These are phyloP conservation scores for Paecilomyces formosus DNA, from an alignment of 2,329 filamentous ascomycete species.

Conservation along the genomic window DNA sequence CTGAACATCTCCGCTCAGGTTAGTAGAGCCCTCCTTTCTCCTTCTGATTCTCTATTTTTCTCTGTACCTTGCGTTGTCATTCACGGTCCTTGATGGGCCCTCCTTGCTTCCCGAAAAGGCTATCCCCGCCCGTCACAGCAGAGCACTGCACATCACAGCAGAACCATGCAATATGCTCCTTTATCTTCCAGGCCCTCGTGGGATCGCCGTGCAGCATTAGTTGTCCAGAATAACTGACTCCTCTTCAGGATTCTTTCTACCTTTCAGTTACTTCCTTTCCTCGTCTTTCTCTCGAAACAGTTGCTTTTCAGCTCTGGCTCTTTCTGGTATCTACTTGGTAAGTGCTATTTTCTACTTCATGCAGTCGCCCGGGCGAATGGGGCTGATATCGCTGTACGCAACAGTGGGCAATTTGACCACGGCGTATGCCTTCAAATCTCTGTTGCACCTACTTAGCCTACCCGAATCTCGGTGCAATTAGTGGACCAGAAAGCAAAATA, in stretches of 20 bases:
- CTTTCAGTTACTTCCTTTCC: slow-evolving; percentile 8
- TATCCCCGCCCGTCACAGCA: slow-evolving; percentile 10
- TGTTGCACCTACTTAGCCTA: slow-evolving; percentile 20
- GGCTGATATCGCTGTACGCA: slow-evolving; percentile 22
- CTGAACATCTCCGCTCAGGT: slow-evolving; percentile 18
- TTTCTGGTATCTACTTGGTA: slow-evolving; percentile 20
- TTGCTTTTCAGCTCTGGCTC: slow-evolving; percentile 3
- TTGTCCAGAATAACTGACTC: slow-evolving; percentile 6
- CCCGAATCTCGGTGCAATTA: slow-evolving; percentile 15
- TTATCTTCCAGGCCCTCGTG: not conserved
- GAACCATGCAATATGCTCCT: slow-evolving; percentile 3
- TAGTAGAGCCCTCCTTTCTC: slow-evolving; percentile 13
- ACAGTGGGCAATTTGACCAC: slow-evolving; percentile 31
- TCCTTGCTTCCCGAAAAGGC: slow-evolving; percentile 2
- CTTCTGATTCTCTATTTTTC: not conserved
- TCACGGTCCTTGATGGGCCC: slow-evolving; percentile 11
- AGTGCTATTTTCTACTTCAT: slow-evolving; percentile 19
- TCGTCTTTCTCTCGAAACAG: slow-evolving; percentile 11
- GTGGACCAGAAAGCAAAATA: not conserved
- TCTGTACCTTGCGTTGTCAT: slow-evolving; percentile 27
- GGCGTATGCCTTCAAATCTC: slow-evolving; percentile 18
- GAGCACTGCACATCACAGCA: slow-evolving; percentile 5
- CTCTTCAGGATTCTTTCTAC: slow-evolving; percentile 10
- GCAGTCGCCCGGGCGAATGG: slow-evolving; percentile 17
- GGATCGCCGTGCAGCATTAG: not conserved